Evolutionary conservation across 1,284 basidiomycete genomes (phyloP), one percentile per base, ranked within the genome.

Genomic region (Waitea zeae): DNA sequence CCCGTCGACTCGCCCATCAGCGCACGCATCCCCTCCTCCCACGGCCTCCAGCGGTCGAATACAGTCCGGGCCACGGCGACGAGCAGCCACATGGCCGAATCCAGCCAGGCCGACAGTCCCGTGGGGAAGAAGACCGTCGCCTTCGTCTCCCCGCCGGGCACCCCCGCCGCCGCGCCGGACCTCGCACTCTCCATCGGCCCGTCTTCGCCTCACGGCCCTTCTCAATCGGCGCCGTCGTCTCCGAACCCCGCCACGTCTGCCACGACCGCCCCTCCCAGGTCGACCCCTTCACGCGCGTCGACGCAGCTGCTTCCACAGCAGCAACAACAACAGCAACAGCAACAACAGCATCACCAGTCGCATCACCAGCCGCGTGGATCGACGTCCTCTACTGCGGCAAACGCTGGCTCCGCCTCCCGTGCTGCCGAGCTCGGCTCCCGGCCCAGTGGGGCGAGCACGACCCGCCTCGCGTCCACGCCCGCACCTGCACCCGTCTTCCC

Each of bases 101-200:
- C 54, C 28, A 56, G 60, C 33, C 64, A 69, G 44, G 56, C 24
- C 9, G 43, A 46, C 28, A 45, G 35, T 31, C 53, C 44, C 39
- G 70, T 75, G 42, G 58, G 68, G 19, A 70, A 69, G 46, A 84
- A 84, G 61, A 83, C 83, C 56, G 81, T 86, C 35, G 81, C 81
- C 17, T 86, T 86, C 56, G 64, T 80, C 45, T 82, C 80, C 17
- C 80, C 79, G 28, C 71, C 76, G 30, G 76, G 69, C 19, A 80
- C 79, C 0, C 69, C 69, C 15, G n/a, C n/a, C n/a, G n/a, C n/a
- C n/a, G 58, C 52, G 38, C 52, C 58, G 45, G 44, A 53, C 34
- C 52, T 55, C 33, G 48, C 51, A 56, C 61, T 38, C 58, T 64
- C 47, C 17, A 41, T 49, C 26, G 46, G 43, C 20, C 51, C 44